Evolutionary conservation across 768 basidiomycete species (phyloP).

Genomic region (Dioszegia crocea): DNA sequence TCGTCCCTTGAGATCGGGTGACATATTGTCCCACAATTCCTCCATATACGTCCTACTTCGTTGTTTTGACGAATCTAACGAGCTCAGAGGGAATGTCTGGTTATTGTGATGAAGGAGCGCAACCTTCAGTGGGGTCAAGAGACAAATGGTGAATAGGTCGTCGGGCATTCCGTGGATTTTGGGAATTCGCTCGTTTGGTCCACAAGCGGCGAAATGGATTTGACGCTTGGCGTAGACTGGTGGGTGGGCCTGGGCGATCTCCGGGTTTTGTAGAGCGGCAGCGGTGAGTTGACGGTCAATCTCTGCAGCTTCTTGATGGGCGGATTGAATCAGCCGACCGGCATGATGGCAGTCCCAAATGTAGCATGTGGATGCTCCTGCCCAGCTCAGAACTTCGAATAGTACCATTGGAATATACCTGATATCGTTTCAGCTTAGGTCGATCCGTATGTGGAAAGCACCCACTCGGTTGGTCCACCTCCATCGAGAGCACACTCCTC

Average conservation of each 20-base stretch:
- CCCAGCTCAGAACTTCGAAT: slow-evolving; percentile 42
- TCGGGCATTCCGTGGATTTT: slow-evolving; percentile 34
- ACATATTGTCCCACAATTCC: slow-evolving; percentile 28
- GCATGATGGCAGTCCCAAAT: slow-evolving; percentile 43
- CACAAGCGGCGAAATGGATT: slow-evolving; percentile 44
- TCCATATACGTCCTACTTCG: slow-evolving; percentile 22
- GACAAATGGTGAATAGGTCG: slow-evolving; percentile 40
- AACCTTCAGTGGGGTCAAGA: slow-evolving; percentile 31
- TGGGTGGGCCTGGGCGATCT: slow-evolving; percentile 28
- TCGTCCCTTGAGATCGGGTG: slow-evolving; percentile 18
- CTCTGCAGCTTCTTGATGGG: slow-evolving; percentile 34
- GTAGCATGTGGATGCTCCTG: slow-evolving; percentile 36
- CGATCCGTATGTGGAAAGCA: too few species aligned
- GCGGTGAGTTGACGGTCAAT: slow-evolving; percentile 38
- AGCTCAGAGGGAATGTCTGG: slow-evolving; percentile 37
- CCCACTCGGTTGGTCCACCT: slow-evolving; percentile 37
- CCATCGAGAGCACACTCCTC: slow-evolving; percentile 35
- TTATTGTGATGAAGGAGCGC: slow-evolving; percentile 33
- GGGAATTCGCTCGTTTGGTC: slow-evolving; percentile 28
- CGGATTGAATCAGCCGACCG: slow-evolving; percentile 37
- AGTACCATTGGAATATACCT: slow-evolving; percentile 46
- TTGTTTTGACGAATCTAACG: slow-evolving; percentile 12
- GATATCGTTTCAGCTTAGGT: too few species aligned
- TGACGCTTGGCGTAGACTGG: slow-evolving; percentile 34
- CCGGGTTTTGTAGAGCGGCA: slow-evolving; percentile 26